Evolutionary conservation across 495 filamentous ascomycete species (phyloP), one percentile per base, ranked within the genome.

Genomic region (Darksidea phi): DNA sequence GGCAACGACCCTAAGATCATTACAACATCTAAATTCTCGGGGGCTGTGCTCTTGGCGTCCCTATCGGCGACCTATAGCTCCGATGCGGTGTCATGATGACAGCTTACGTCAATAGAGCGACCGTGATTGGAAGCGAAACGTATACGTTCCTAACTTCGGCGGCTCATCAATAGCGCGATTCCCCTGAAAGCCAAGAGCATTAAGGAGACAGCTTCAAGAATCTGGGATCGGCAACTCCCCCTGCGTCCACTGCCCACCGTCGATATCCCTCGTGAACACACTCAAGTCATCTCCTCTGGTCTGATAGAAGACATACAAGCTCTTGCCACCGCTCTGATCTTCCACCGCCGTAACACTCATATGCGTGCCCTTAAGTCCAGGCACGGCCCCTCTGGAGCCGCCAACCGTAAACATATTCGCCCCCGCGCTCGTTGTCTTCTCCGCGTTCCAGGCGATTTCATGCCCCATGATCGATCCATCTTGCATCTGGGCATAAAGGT

Each of bases 301-400:
- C 62, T 70, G 68, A 26, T 68, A 65, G 48, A 68, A 70, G 3
- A 70, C 68, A 28, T 66, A 50, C 34, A 70, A 21, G 41, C 62
- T 62, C 13, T 48, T 63, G 5, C 64, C 64, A 5, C 67, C 67
- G 28, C 56, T 57, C 20, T 59, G 13, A 38, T 68, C 51, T 4
- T 61, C 66, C 2, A 68, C 32, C 10, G 66, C 63, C 7, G 58
- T 63, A 26, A 69, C 67, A 38, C 57, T 67, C 37, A 71, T 48
- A 56, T 71, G 68, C 45, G 63, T 69, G 8, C 68, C 68, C 13
- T 59, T 25, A 1, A 71, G 15, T 13, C 58, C 68, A 5, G 28
- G 18, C 26, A 66, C 58, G 21, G 51, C 26, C 17, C 53, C 59
- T 43, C 15, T 24, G 5, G 52, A 17, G 3, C 36, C 36, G 10